Percentiles rank a stretch among this genome's conserved stretches.
Evolutionary conservation across 2,329 filamentous ascomycete species (phyloP).

Genomic region (Talaromyces marneffei): DNA sequence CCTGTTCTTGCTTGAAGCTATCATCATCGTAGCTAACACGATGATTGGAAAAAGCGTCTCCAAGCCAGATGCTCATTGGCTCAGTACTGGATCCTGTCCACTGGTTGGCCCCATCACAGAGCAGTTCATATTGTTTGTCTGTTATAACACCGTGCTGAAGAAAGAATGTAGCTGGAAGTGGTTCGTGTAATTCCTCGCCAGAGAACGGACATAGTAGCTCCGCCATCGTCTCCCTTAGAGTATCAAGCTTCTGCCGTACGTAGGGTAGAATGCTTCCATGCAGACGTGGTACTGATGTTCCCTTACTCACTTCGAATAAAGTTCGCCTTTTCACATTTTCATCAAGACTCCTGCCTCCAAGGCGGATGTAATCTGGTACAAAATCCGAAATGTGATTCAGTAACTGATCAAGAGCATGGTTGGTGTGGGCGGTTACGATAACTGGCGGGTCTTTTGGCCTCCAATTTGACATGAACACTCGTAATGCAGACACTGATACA

Average conservation of each 20-base stretch:
- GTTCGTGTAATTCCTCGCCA: conserved; percentile 27
- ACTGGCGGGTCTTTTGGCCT: conserved; percentile 57
- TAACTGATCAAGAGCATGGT: conserved; percentile 83
- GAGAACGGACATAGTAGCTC: conserved; percentile 41
- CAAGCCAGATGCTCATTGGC: conserved; percentile 53
- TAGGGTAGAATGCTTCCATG: conserved; percentile 38
- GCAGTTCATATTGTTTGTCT: conserved; percentile 56
- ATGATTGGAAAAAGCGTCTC: conserved; percentile 45
- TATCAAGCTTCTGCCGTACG: conserved; percentile 38
- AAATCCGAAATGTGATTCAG: conserved; percentile 59
- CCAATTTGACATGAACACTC: conserved; percentile 58
- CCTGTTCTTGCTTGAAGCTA: conserved; percentile 49
- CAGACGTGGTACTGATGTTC: conserved; percentile 25
- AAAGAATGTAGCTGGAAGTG: conserved; percentile 54
- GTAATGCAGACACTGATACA: conserved; percentile 67
- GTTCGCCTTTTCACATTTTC: conserved; percentile 60
- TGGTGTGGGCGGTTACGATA: conserved; percentile 78
- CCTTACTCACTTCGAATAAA: conserved; percentile 55
- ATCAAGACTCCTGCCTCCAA: conserved; percentile 66
- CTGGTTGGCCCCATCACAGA: conserved; percentile 46
- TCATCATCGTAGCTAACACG: conserved; percentile 42
- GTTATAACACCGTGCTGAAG: conserved; percentile 54
- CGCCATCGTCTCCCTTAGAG: conserved; percentile 38
- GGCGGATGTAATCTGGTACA: conserved; percentile 57
- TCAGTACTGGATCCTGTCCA: conserved; percentile 36